These are phyloP conservation scores for Effrenium voratum DNA, from an alignment of 73 alveolate genomes.

Conservation along the genomic window DNA sequence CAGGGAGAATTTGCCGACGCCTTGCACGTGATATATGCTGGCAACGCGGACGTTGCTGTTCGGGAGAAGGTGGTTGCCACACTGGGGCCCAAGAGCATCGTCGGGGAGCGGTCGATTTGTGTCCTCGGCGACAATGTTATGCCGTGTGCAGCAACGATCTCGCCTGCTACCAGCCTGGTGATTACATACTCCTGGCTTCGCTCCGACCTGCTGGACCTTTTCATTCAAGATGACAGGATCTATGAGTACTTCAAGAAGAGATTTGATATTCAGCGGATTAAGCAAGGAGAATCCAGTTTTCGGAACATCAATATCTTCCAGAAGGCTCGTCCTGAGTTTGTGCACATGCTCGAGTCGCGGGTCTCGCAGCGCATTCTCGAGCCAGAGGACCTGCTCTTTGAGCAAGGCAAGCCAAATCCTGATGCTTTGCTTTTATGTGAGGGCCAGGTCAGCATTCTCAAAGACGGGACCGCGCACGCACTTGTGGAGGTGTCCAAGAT, in stretches of 20 bases:
- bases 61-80: not conserved
- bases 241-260: conserved; percentile 22
- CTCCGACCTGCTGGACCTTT: conserved; percentile 22
- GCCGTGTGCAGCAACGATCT: conserved; percentile 20
- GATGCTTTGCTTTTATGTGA: conserved; percentile 33
- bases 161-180: conserved; percentile 7
- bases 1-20: conserved; percentile 17
- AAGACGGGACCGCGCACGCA: not conserved
- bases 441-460: conserved; percentile 8
- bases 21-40: conserved; percentile 30
- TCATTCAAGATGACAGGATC: conserved; percentile 42
- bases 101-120: conserved; percentile 46
- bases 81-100: conserved; percentile 19
- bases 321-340: not conserved
- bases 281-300: conserved; percentile 3
- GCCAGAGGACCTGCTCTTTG: conserved; percentile 27
- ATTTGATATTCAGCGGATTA: not conserved
- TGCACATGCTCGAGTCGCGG: not conserved
- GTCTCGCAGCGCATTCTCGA: not conserved
- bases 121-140: not conserved
- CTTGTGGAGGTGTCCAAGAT: not conserved
- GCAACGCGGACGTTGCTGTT: not conserved
- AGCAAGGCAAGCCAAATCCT: not conserved
- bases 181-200: conserved; percentile 56
- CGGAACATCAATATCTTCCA: not conserved